These are phyloP conservation scores for Sordariomycetes sp. DNA, from an alignment of 2,329 filamentous ascomycete genomes.

Conservation along the genomic window DNA sequence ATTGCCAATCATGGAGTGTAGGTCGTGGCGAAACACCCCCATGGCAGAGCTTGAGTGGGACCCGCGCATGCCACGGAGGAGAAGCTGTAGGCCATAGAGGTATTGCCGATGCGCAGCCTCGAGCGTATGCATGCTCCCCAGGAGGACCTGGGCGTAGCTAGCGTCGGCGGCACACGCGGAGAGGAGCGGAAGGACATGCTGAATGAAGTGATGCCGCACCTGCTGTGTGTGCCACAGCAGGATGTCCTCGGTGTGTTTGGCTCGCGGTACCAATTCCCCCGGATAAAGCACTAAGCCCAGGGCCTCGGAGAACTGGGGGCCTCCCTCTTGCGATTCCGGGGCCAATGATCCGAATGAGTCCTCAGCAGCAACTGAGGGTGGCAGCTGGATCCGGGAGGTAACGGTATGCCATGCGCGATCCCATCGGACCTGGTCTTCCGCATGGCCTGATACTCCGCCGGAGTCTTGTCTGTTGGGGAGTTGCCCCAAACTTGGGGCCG, in stretches of 20 bases:
- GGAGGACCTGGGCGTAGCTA: constrained; percentile 31
- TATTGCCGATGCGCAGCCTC: constrained; percentile 49
- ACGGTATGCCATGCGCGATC: constrained; percentile 54
- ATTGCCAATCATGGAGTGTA: constrained; percentile 56
- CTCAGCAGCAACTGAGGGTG: constrained; percentile 41
- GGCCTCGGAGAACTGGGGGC: constrained; percentile 37
- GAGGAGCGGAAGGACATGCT: constrained; percentile 47
- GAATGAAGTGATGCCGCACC: constrained; percentile 48
- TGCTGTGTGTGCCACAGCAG: constrained; percentile 51
- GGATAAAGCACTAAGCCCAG: constrained; percentile 43
- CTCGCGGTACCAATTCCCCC: constrained; percentile 30
- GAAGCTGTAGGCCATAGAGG: constrained; percentile 39
- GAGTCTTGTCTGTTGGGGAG: constrained; percentile 10
- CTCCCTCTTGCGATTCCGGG: constrained; percentile 29
- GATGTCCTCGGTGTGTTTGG: constrained; percentile 43
- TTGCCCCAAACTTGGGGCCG: constrained; percentile 7
- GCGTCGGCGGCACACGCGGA: constrained; percentile 25
- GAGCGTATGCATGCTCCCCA: constrained; percentile 44
- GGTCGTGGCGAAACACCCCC: constrained; percentile 45
- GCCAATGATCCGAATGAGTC: constrained; percentile 40
- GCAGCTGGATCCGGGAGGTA: constrained; percentile 45
- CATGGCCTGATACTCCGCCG: background rate
- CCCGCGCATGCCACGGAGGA: constrained; percentile 34
- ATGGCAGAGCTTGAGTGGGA: constrained; percentile 25
- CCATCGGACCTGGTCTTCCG: constrained; percentile 41